These are phyloP conservation scores for Xanthoceras sorbifolium DNA, from an alignment of 345 rosid genomes.

Conservation along the genomic window DNA sequence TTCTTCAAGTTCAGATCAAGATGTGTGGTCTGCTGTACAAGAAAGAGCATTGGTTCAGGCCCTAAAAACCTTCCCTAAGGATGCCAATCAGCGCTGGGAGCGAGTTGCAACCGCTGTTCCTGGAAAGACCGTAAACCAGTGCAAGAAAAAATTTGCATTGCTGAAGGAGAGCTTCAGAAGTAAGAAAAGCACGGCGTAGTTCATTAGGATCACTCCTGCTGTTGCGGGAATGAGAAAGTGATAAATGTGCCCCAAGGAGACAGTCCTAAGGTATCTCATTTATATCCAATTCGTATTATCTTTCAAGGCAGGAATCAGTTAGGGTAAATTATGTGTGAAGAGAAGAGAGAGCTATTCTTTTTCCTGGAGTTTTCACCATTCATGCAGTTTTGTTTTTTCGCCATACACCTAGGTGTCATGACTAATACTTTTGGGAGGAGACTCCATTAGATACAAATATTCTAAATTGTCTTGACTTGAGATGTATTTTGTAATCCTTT, in stretches of 20 bases:
- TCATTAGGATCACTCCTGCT: not conserved
- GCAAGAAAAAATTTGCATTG: constrained; percentile 86
- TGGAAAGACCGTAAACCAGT: constrained; percentile 84
- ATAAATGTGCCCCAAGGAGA: not conserved
- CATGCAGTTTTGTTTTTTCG: not conserved
- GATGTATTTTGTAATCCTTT: not conserved
- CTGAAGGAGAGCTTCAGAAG: constrained; percentile 83
- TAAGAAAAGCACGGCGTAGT: constrained; percentile 60
- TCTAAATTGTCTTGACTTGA: constrained; percentile 1
- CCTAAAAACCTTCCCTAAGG: constrained; percentile 94
- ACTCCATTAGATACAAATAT: constrained; percentile 9
- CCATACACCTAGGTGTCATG: constrained; percentile 1
- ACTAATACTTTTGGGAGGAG: constrained; percentile 8
- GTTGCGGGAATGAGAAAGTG: not conserved
- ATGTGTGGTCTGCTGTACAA: constrained; percentile 91
- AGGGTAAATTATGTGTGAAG: not conserved
- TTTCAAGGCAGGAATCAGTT: not conserved
- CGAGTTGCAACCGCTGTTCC: constrained; percentile 97
- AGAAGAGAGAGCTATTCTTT: not conserved
- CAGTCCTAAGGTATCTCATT: not conserved
- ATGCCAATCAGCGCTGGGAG: constrained; percentile 93
- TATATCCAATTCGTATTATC: not conserved
- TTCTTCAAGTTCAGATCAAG: constrained; percentile 66
- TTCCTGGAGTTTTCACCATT: constrained; percentile 4
- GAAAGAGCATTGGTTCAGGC: constrained; percentile 96